Evolutionary conservation across 2,329 filamentous ascomycete species (phyloP).

Genomic region (Mycogone perniciosa): DNA sequence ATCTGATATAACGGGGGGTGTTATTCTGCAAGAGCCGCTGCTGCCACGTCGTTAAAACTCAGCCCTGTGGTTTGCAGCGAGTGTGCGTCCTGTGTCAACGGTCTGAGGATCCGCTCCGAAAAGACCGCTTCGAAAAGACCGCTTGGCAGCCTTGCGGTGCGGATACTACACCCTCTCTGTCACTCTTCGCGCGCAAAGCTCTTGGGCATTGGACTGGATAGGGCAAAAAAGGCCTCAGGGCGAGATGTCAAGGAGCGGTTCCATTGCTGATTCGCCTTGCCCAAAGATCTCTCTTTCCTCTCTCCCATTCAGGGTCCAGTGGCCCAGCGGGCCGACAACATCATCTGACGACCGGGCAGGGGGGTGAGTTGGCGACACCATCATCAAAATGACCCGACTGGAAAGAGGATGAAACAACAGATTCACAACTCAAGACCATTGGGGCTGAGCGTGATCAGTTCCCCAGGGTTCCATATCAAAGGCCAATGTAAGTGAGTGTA

Average conservation of each 20-base stretch:
- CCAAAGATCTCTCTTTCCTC: background rate
- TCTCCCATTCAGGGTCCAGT: background rate
- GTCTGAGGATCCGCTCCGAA: slow-evolving; percentile 1
- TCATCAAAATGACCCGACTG: background rate
- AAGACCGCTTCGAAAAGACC: background rate
- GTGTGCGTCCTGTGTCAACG: background rate
- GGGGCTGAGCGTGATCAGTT: background rate
- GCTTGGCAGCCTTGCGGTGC: too few relatives aligned
- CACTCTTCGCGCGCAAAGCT: too few relatives aligned
- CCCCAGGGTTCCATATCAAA: background rate
- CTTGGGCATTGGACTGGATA: too few relatives aligned
- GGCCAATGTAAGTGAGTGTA: background rate
- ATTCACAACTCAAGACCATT: background rate
- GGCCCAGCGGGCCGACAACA: background rate
- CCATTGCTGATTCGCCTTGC: background rate
- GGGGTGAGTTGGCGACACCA: background rate
- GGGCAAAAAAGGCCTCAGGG: too few relatives aligned
- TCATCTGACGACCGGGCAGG: slow-evolving; percentile 8
- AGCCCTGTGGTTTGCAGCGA: slow-evolving; percentile 5
- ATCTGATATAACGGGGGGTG: background rate
- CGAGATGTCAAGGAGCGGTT: too few relatives aligned
- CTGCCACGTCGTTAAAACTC: background rate
- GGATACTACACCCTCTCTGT: too few relatives aligned
- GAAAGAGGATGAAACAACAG: background rate
- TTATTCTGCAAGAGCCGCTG: slow-evolving; percentile 6